Evolutionary conservation across 768 basidiomycete species (phyloP).

Genomic region (Austroboletus festivus): DNA sequence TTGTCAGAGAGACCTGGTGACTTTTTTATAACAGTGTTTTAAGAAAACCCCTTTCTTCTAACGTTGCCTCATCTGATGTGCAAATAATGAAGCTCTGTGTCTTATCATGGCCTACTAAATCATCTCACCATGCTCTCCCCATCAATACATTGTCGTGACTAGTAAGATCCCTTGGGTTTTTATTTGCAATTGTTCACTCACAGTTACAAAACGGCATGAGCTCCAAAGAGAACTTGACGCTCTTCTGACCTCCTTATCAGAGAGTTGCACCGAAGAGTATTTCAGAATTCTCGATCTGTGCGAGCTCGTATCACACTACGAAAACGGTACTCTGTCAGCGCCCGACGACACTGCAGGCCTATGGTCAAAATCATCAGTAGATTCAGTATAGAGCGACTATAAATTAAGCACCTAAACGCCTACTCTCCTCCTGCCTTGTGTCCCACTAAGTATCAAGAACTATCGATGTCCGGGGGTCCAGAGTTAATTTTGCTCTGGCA

Average conservation of each 20-base stretch:
- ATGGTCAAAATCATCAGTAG: slow-evolving; percentile 39
- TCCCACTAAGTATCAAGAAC: slow-evolving; percentile 51
- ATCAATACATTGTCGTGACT: slow-evolving; percentile 28
- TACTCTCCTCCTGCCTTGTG: slow-evolving; percentile 38
- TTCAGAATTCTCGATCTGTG: slow-evolving; percentile 34
- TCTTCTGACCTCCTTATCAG: slow-evolving; percentile 29
- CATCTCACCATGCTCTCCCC: slow-evolving; percentile 20
- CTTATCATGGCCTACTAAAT: no score
- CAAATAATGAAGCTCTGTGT: no score
- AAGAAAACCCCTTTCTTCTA: neutral
- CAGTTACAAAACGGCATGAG: slow-evolving; percentile 32
- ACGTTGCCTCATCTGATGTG: no score
- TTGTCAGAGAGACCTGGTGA: neutral
- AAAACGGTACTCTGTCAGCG: slow-evolving; percentile 25
- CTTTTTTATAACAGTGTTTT: neutral
- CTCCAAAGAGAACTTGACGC: slow-evolving; percentile 27
- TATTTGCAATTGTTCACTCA: neutral
- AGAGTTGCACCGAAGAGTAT: slow-evolving; percentile 35
- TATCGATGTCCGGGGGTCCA: slow-evolving; percentile 39
- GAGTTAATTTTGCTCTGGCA: neutral
- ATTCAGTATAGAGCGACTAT: slow-evolving; percentile 35
- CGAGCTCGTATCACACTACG: slow-evolving; percentile 35
- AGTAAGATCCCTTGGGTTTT: slow-evolving; percentile 19
- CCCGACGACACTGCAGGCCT: slow-evolving; percentile 36
- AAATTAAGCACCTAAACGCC: neutral